Conservation (phyloP, 2,329 filamentous ascomycete species). For the Diplodia intermedia region DNA sequence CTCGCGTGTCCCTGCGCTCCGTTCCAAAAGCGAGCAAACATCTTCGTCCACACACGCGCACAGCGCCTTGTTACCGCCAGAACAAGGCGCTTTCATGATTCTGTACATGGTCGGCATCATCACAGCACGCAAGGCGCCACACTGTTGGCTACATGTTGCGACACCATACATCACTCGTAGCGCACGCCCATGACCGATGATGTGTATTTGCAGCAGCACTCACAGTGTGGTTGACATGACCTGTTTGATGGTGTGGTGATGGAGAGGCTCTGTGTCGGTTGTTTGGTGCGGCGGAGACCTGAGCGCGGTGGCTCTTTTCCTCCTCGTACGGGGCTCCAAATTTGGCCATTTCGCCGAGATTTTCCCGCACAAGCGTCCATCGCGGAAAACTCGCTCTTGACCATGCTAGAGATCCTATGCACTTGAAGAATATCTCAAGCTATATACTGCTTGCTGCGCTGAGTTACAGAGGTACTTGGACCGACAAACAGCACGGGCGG, state of each 20-base stretch:
- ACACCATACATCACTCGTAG: neutral
- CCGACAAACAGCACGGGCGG: too few relatives aligned
- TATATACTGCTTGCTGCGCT: too few relatives aligned
- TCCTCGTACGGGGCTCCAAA: conserved; percentile 6
- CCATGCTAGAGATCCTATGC: too few relatives aligned
- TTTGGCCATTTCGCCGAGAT: conserved; percentile 10
- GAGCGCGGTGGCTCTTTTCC: conserved; percentile 17
- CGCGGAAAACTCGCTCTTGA: too few relatives aligned
- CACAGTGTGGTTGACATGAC: neutral
- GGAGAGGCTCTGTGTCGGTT: conserved; percentile 12
- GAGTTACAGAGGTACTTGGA: too few relatives aligned
- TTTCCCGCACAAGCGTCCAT: neutral
- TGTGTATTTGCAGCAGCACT: neutral
- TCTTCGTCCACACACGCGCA: neutral
- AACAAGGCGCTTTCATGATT: neutral
- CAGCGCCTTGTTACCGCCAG: neutral
- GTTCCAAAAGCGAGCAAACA: conserved; percentile 20
- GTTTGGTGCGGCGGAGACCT: conserved; percentile 12
- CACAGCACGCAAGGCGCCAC: neutral
- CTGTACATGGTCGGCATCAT: neutral
- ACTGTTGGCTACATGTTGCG: neutral
- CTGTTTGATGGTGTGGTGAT: conserved; percentile 23
- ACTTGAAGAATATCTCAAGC: too few relatives aligned
- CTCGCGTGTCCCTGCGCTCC: conserved; percentile 28
- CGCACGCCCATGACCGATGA: neutral